Percentiles rank a stretch among this genome's conserved stretches.
Conservation (phyloP, 1,284 basidiomycete species). For the Cutaneotrichosporon sp. region DNA sequence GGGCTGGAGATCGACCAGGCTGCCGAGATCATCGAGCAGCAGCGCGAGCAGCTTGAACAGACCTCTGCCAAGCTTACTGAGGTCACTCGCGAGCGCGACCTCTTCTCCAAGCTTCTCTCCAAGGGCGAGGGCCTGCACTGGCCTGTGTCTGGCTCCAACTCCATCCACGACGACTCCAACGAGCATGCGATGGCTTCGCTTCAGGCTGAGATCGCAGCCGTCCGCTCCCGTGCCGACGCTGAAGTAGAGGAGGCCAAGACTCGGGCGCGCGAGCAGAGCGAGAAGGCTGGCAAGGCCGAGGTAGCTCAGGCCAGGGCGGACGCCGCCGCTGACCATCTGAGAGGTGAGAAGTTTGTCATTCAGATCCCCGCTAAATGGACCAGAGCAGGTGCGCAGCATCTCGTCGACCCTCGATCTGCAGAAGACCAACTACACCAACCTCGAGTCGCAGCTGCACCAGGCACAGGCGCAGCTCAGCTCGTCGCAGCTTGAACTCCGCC, state of each 20-base stretch:
- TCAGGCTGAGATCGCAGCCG: conserved; percentile 61
- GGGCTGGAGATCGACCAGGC: conserved; percentile 8
- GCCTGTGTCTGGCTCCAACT: conserved; percentile 15
- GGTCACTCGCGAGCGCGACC: conserved; percentile 82
- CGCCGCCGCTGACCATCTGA: conserved; percentile 71
- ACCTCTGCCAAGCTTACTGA: conserved; percentile 78
- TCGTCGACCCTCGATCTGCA: conserved; percentile 47
- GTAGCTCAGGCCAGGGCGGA: conserved; percentile 75
- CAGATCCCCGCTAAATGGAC: conserved; percentile 14
- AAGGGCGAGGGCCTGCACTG: conserved; percentile 47
- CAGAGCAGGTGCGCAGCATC: conserved; percentile 52
- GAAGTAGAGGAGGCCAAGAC: conserved; percentile 70
- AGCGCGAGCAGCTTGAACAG: conserved; percentile 64
- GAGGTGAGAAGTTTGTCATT: conserved; percentile 58
- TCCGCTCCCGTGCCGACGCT: conserved; percentile 63
- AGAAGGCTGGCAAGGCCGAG: conserved; percentile 66
- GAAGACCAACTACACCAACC: conserved; percentile 41
- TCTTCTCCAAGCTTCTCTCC: conserved; percentile 71
- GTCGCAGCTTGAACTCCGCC: conserved; percentile 41
- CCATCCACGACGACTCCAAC: conserved; percentile 20
- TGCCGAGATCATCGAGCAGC: not conserved
- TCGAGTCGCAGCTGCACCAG: conserved; percentile 42
- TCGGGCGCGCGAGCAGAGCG: conserved; percentile 66
- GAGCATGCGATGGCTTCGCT: conserved; percentile 35
- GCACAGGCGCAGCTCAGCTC: conserved; percentile 39